A percentile compares a stretch with the other conserved stretches of the same genome.
Evolutionary conservation across 176 grass and related monocot species (phyloP).

Genomic region (Phragmites australis): DNA sequence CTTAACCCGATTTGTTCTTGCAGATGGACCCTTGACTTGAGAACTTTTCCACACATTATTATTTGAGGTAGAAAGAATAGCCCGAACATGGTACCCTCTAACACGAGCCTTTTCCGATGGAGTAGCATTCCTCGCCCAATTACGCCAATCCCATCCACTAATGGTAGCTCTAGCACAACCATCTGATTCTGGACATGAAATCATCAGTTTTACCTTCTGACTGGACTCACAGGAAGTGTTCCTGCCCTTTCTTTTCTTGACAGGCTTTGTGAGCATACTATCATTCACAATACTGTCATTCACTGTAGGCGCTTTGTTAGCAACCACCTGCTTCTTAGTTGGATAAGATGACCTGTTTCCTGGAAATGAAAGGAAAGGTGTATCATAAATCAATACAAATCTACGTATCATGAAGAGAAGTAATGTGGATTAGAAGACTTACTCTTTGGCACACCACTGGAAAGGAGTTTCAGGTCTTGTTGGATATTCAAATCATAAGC

Average conservation of each 20-base stretch:
- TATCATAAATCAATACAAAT: conserved; percentile 28
- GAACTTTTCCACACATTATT: conserved; percentile 50
- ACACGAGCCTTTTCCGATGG: conserved; percentile 72
- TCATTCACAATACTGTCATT: conserved; percentile 11
- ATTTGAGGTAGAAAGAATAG: conserved; percentile 50
- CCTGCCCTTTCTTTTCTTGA: conserved; percentile 61
- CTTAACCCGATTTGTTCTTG: conserved; percentile 89
- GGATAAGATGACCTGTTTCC: conserved; percentile 54
- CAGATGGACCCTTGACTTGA: conserved; percentile 69
- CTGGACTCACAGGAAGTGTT: conserved; percentile 32
- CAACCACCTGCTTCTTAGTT: conserved; percentile 53
- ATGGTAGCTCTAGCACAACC: conserved; percentile 84
- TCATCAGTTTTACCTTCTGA: conserved; percentile 45
- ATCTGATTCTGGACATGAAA: conserved; percentile 73
- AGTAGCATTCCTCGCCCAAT: conserved; percentile 79
- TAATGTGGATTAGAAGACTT: conserved; percentile 36
- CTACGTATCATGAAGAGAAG: neutral
- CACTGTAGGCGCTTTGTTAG: conserved; percentile 32
- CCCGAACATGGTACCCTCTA: conserved; percentile 61
- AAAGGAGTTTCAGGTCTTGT: conserved; percentile 39
- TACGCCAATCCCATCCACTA: conserved; percentile 87
- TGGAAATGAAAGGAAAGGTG: conserved; percentile 38
- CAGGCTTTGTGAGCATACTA: conserved; percentile 31
- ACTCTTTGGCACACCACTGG: conserved; percentile 64
- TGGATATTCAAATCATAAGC: conserved; percentile 32